A percentile compares a stretch with the other conserved stretches of the same genome.
Conservation (phyloP, 345 rosid species). For the Rubroshorea leprosula region DNA sequence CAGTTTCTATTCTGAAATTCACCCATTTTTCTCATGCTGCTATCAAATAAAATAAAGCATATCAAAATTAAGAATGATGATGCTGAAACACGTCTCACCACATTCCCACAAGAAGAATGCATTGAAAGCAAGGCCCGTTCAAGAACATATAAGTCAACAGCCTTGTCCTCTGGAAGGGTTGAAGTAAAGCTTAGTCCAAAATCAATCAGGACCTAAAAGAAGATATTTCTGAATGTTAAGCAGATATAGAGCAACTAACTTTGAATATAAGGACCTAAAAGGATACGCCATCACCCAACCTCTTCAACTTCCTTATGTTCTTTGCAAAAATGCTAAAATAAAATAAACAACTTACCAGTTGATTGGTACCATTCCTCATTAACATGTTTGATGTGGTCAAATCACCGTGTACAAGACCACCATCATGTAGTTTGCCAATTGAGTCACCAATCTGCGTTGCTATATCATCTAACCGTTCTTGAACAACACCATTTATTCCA, state of each 20-base stretch:
- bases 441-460: conserved; percentile 84
- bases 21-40: too few relatives aligned
- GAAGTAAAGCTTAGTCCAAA: conserved; percentile 94
- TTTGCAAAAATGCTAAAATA: background rate
- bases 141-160: conserved; percentile 91
- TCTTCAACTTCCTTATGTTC: background rate
- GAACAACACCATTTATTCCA: conserved; percentile 56
- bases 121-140: conserved; percentile 88
- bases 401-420: conserved; percentile 96
- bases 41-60: background rate
- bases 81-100: conserved; percentile 39
- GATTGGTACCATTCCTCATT: conserved; percentile 51
- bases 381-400: conserved; percentile 94
- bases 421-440: conserved; percentile 86
- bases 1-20: background rate
- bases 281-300: too few relatives aligned
- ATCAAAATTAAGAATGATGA: background rate
- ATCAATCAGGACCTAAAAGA: conserved; percentile 72
- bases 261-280: too few relatives aligned
- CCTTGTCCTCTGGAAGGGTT: conserved; percentile 90
- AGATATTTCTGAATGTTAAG: background rate
- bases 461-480: conserved; percentile 62
- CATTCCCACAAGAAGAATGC: conserved; percentile 98
- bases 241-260: background rate
- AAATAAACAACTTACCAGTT: conserved; percentile 44